Evolutionary conservation across 305 asterid species (phyloP).

Genomic region (Solanum hybrid): DNA sequence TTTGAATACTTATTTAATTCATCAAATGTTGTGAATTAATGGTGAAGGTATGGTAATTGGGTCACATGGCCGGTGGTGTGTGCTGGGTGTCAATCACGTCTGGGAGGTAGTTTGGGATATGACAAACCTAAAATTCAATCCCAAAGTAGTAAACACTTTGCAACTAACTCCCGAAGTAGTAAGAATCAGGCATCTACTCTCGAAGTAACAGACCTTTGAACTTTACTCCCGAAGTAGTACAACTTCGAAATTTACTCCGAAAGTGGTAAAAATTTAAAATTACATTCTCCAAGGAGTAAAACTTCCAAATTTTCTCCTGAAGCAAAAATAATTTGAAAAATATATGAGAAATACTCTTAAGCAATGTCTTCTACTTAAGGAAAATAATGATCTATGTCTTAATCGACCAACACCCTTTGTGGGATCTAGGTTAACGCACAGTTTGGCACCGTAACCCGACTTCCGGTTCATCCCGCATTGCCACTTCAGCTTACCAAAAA

Average conservation of each 20-base stretch:
- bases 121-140: not conserved
- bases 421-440: too few species aligned
- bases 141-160: not conserved
- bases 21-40: not conserved
- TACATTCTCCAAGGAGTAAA: not conserved
- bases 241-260: not conserved
- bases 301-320: not conserved
- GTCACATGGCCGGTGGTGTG: not conserved
- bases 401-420: too few species aligned
- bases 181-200: not conserved
- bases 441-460: not conserved
- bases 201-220: not conserved
- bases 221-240: not conserved
- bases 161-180: not conserved
- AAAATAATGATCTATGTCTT: not conserved
- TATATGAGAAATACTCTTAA: not conserved
- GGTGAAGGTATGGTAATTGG: not conserved
- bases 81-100: not conserved
- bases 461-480: not conserved
- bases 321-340: not conserved
- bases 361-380: not conserved
- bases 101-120: not conserved
- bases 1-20: not conserved
- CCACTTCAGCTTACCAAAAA: not conserved
- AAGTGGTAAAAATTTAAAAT: not conserved